Evolutionary conservation across 345 rosid species (phyloP), one percentile per base, ranked within the genome.

Genomic region (Populus davidiana): DNA sequence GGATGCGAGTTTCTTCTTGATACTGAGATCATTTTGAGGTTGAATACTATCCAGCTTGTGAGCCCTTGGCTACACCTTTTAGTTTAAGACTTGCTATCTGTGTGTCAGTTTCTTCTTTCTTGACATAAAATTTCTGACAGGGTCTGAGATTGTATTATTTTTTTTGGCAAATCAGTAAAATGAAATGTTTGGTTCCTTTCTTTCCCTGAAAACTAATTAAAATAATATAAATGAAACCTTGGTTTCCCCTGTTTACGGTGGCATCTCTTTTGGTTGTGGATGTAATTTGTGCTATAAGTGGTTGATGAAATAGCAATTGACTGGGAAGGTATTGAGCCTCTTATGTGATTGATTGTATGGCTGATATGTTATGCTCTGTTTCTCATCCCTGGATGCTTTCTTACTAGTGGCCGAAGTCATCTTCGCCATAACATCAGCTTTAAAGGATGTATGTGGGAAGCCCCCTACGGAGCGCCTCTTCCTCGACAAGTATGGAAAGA

Each of bases 381-480:
- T 59, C 1, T 63, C 25, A 41, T 47, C 29, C 21, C 20, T 69
- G 75, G 63, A 39, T 78, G 71, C 43, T 49, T 68, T 71, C 74
- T 38, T 25, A 83, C 16, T 25, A 96, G 98, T 96, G 91, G 87
- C 97, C 47, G 99, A 96, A 88, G 93, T 89, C 73, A 92, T 96
- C 79, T 94, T 88, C 70, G 91, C 91, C 74, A 90, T 96, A 63
- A 94, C 97, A 4, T 87, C 95, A 39, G 89, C 97, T 54, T 90
- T 96, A 47, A 96, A 94, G 86, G 98, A 96, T 73, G 89, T 89
- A 41, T 96, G 98, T 50, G 97, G 97, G 85, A 96, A 96, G 85
- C 91, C 91, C 69, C 99, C 99, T 27, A 92, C 98, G 1, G 97
- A 94, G 84, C 90, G 99, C 35, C 86, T 94, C 80, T 96, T 94